These are phyloP conservation scores for Lentinula novae-zelandiae DNA, from an alignment of 1,284 basidiomycete species.

Conservation along the genomic window DNA sequence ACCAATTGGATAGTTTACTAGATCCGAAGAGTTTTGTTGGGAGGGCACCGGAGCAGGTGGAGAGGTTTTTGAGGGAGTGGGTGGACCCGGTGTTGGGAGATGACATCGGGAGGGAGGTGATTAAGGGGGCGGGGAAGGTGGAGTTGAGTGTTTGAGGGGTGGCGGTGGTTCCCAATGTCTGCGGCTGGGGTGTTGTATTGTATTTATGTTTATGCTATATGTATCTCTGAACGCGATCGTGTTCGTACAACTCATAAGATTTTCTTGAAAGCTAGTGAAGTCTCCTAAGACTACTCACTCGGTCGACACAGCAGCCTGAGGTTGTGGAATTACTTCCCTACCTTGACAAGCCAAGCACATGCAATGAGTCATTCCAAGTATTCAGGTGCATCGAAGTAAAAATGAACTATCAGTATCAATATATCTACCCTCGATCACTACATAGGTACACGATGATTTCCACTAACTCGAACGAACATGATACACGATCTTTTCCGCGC, in stretches of 20 bases:
- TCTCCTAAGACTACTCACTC: slow-evolving; percentile 83
- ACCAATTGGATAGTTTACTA: slow-evolving; percentile 63
- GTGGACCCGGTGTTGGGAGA: slow-evolving; percentile 82
- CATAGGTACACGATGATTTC: no score
- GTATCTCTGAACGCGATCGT: no score
- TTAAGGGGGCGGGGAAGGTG: slow-evolving; percentile 42
- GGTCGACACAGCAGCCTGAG: slow-evolving; percentile 59
- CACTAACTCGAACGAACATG: slow-evolving; percentile 24
- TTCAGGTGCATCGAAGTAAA: no score
- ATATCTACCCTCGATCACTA: no score
- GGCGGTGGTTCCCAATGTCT: no score
- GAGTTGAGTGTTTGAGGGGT: slow-evolving; percentile 41
- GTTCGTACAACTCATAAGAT: no score
- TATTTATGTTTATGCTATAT: no score
- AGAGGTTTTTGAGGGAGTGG: slow-evolving; percentile 84
- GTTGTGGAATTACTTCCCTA: slow-evolving; percentile 90
- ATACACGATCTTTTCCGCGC: slow-evolving; percentile 85
- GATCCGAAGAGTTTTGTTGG: slow-evolving; percentile 88
- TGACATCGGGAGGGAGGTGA: slow-evolving; percentile 58
- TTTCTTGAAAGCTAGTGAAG: no score
- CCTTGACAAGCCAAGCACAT: slow-evolving; percentile 67
- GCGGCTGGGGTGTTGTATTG: no score
- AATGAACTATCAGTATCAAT: no score
- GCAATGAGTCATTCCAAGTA: slow-evolving; percentile 54
- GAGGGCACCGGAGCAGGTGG: slow-evolving; percentile 92